phyloP scores from a whole-genome alignment of 345 rosid species.

The Sonneratia alba region DNA sequence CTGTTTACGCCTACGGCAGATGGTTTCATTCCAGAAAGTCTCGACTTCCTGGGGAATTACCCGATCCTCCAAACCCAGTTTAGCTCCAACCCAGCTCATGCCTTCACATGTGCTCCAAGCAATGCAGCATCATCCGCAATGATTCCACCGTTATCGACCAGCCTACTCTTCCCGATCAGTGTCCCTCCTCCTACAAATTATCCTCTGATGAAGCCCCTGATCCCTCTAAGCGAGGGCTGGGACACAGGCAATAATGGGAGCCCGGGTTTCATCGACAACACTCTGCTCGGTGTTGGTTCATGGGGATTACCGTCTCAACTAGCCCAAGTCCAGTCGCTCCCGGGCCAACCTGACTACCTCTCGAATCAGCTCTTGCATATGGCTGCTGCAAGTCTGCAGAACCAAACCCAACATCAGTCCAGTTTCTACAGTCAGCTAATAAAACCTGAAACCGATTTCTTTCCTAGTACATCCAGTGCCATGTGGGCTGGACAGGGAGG shows the following conservation, averaged over 20 bases:
- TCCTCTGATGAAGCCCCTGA: too few species aligned
- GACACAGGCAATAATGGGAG: too few species aligned
- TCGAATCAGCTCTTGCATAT: constrained; percentile 32
- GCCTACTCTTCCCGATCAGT: too few species aligned
- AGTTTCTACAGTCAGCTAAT: constrained; percentile 39
- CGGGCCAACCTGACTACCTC: constrained; percentile 25
- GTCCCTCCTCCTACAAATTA: too few species aligned
- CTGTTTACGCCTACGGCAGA: not conserved
- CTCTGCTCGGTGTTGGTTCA: not conserved
- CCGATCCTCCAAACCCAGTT: not conserved
- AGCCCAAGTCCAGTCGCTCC: constrained; percentile 19
- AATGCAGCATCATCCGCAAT: too few species aligned
- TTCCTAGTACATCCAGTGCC: constrained; percentile 22
- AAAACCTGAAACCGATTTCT: constrained; percentile 56
- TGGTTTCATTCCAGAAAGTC: not conserved
- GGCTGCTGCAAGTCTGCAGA: constrained; percentile 46
- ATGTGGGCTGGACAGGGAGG: constrained; percentile 1
- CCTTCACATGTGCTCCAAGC: not conserved
- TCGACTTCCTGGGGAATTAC: not conserved
- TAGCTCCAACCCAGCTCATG: not conserved
- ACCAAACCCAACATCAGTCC: constrained; percentile 30
- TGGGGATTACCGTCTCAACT: constrained; percentile 18
- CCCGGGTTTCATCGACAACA: too few species aligned
- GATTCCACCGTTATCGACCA: too few species aligned
- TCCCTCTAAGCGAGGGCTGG: too few species aligned